A percentile compares a stretch with the other conserved stretches of the same genome.
Conservation (phyloP, 1,139 yeast genomes). For the Candida sanyaensis region DNA sequence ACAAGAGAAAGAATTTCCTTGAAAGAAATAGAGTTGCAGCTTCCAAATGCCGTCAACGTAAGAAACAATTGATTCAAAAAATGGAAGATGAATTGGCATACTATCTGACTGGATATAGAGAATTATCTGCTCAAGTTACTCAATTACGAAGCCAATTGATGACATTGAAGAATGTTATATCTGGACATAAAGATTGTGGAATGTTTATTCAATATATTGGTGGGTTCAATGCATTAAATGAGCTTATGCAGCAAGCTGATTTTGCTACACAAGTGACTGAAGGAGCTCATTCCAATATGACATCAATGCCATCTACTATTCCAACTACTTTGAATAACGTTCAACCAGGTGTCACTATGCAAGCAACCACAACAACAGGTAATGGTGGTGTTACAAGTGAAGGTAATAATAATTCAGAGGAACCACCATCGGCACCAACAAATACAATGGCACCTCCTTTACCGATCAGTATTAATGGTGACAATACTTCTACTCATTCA, state of each 20-base stretch:
- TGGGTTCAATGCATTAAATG: slow-evolving; percentile 37
- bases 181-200: slow-evolving; percentile 43
- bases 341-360: not conserved
- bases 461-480: not conserved
- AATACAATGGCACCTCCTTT: slow-evolving; percentile 1
- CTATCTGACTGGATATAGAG: slow-evolving; percentile 72
- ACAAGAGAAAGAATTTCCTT: slow-evolving; percentile 76
- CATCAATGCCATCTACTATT: slow-evolving; percentile 21
- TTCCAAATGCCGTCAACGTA: slow-evolving; percentile 90
- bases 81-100: slow-evolving; percentile 77
- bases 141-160: slow-evolving; percentile 62
- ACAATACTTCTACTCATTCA: not conserved
- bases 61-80: slow-evolving; percentile 82
- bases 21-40: slow-evolving; percentile 96
- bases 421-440: slow-evolving; percentile 13
- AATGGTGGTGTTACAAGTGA: not conserved
- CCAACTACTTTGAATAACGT: slow-evolving; percentile 19
- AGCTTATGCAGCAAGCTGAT: slow-evolving; percentile 34
- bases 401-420: not conserved
- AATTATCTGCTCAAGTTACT: slow-evolving; percentile 59
- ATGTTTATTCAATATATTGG: slow-evolving; percentile 36
- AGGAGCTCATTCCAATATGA: slow-evolving; percentile 16
- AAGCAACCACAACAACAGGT: not conserved
- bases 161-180: slow-evolving; percentile 42
- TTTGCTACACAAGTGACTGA: slow-evolving; percentile 25